Evolutionary conservation across 2,329 filamentous ascomycete genomes (phyloP), one percentile per base, ranked within the genome.

Genomic region (Purpureocillium takamizusanense): DNA sequence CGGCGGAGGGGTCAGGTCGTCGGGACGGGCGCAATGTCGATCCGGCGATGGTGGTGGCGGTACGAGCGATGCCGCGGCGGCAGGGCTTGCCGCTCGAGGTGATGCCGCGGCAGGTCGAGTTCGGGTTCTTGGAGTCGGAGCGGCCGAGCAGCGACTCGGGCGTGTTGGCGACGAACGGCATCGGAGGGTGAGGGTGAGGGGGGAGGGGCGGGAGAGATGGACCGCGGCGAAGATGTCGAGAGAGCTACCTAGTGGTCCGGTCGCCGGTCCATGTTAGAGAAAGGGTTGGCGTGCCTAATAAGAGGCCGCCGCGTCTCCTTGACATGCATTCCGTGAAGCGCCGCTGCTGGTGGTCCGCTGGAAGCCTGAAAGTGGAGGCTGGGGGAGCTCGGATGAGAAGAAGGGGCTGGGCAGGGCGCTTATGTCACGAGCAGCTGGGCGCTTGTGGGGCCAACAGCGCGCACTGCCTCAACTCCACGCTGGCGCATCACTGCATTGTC

Each of bases 91-190:
- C 92, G 49, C 72, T 78, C 21, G 78, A 72, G 4, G 88, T 95
- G 46, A 97, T 77, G 41, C 92, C 92, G 63, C 82, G 81, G 63
- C 92, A 98, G 57, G 89, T 95, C 11, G 81, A 83, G 1, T 76
- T 71, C 2, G 88, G 82, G 48, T 94, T 82, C 57, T 84, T 86
- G 37, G 87, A 94, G 68, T 95, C 89, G 52, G 80, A 79, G 41
- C 89, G 83, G 41, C 73, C 74, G 42, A 95, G 68, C 21, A 83
- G 66, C 15, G 84, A 82, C 66, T 95, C 89, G 46, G 90, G 89
- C 0, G 87, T 94, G 55, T 65, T 66, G 45, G 60, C 52, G 42
- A 65, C 56, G 45, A 63, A 65, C 41, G 62, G 61, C 63, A 66
- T 66, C 28, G 37, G 31, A 12, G 21, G n/a, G 14, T 13, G 18